Evolutionary conservation across 75 land plant genomes (phyloP).

Genomic region (Sequoiadendron giganteum): DNA sequence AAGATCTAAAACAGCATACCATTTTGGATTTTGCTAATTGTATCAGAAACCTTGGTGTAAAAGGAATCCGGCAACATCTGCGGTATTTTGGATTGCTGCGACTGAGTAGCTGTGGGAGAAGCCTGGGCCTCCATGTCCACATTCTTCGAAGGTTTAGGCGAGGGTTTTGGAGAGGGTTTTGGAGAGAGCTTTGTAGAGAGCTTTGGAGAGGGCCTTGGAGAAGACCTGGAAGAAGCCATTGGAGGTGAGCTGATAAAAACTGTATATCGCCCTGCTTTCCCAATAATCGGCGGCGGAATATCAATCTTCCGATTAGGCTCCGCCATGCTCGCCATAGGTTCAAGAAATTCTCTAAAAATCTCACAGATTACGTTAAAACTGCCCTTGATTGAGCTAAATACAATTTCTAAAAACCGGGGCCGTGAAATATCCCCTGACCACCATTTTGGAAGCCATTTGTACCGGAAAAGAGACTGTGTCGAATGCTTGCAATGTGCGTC

Average conservation of each 20-base stretch:
- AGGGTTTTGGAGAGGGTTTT: background rate
- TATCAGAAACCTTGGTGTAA: background rate
- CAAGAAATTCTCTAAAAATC: background rate
- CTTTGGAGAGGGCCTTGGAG: background rate
- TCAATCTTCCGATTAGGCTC: slow-evolving; percentile 6
- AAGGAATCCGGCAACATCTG: background rate
- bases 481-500: background rate
- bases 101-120: background rate
- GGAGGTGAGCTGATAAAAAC: slow-evolving; percentile 7
- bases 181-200: background rate
- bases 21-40: background rate
- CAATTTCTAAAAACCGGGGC: background rate
- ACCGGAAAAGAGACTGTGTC: background rate
- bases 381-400: background rate
- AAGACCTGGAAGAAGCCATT: background rate
- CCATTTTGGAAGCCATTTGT: background rate
- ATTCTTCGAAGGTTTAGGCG: background rate
- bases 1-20: slow-evolving; percentile 1
- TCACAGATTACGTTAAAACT: background rate
- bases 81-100: background rate
- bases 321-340: background rate
- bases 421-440: background rate
- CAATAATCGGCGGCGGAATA: background rate
- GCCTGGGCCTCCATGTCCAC: slow-evolving; percentile 6
- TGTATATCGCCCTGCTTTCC: slow-evolving; percentile 7